Evolutionary conservation across 2,329 filamentous ascomycete genomes (phyloP), one percentile per base, ranked within the genome.

Genomic region (Akanthomyces dipterigenus): DNA sequence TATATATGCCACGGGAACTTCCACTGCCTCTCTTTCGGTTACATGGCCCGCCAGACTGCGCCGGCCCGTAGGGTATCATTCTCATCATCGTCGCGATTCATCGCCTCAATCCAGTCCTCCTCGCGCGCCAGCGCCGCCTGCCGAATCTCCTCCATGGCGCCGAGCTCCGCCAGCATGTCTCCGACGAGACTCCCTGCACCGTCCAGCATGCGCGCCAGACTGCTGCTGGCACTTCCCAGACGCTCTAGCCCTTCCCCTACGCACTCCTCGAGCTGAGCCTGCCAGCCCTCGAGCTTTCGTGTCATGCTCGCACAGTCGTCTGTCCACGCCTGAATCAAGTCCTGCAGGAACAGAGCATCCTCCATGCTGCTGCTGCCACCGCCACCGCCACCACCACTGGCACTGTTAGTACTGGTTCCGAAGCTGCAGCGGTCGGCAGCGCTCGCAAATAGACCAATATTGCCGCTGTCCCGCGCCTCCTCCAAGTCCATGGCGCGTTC

Each of bases 111-210:
- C 83, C 86, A 88, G 46, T 75, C 76, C 61, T 78, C 78, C 71
- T 89, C 87, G 49, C 79, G 76, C 51, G 72, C 73, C 57, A 84
- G 71, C 5, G 83, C 81, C 66, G 85, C 83, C 51, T 73, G 74
- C 72, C 88, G 84, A 61, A 89, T 82, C 67, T 80, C 77, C 60
- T 78, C 78, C 86, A 89, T 89, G 63, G 80, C 63, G n/a, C 71
- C 71, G 64, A 89, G 73, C 74, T 89, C 87, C n/a, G 75, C 76
- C 49, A 86, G 71, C 85, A 88, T 88, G 40, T 80, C 82, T 53
- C 74, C 69, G 14, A 88, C 77, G 49, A 89, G 70, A 18, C 67
- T 68, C 24, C 76, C 70, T 60, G 79, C 83, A 2, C 76, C 78
- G 7, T 70, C 71, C 43, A 88, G 69, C 65, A 85, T 77, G 31